phyloP scores from a whole-genome alignment of 1,139 yeast species.

The Kodamaea ohmeri region DNA sequence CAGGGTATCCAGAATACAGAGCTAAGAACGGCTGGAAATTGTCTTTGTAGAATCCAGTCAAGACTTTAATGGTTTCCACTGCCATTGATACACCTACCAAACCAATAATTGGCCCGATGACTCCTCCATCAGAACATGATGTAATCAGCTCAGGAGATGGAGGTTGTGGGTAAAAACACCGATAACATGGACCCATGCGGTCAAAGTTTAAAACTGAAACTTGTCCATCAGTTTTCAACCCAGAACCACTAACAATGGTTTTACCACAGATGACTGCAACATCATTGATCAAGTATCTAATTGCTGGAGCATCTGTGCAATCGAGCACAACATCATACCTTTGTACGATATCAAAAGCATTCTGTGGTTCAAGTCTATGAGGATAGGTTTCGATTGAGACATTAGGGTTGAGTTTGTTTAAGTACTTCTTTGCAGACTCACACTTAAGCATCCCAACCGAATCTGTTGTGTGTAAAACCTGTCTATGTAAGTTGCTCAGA shows the following conservation, averaged over 20 bases:
- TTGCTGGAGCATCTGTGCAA: slow-evolving; percentile 91
- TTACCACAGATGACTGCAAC: slow-evolving; percentile 67
- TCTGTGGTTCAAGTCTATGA: slow-evolving; percentile 48
- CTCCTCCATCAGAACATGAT: slow-evolving; percentile 93
- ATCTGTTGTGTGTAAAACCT: slow-evolving; percentile 70
- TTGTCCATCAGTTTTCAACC: slow-evolving; percentile 90
- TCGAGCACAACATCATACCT: slow-evolving; percentile 77
- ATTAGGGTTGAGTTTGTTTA: slow-evolving; percentile 62
- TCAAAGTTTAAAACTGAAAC: slow-evolving; percentile 67
- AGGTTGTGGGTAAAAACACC: slow-evolving; percentile 90
- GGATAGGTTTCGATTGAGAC: slow-evolving; percentile 56
- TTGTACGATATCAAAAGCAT: slow-evolving; percentile 63
- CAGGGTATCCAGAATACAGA: slow-evolving; percentile 71
- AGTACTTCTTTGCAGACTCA: slow-evolving; percentile 64
- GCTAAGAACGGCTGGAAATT: slow-evolving; percentile 67
- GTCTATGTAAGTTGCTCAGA: slow-evolving; percentile 82
- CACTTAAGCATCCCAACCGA: slow-evolving; percentile 71
- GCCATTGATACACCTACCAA: slow-evolving; percentile 88
- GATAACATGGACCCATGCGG: slow-evolving; percentile 82
- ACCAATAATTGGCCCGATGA: slow-evolving; percentile 94
- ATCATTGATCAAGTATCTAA: slow-evolving; percentile 85
- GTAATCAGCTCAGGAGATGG: slow-evolving; percentile 83
- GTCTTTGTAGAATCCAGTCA: slow-evolving; percentile 56
- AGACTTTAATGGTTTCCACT: slow-evolving; percentile 73
- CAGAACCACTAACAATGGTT: slow-evolving; percentile 89